Base-by-base conservation (phyloP, 345 rosid genomes). In the Euclidium syriacum region DNA sequence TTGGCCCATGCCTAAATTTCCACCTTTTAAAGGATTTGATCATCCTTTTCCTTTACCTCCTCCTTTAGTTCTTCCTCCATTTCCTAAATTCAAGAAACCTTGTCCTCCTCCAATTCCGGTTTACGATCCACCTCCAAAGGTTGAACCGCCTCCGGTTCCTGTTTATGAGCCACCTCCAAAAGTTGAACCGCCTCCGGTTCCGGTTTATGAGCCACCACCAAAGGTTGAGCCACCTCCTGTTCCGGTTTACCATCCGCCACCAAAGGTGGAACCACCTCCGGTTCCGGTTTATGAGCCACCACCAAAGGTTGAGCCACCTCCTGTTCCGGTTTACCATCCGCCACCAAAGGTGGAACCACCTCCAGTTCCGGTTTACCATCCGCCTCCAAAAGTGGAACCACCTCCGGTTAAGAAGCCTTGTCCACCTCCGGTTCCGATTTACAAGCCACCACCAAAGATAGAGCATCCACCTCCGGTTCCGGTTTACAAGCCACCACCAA, bases 1-100 rank as follows among this genome's bases (percentile, higher is more conserved):
- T 7, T 80, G 83, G 90, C 98, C 77, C 54, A 40, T 72, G 27
- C 73, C 77, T 7, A 72, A 69, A 33, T 46, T 51, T 3, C 74
- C 75, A 62, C 78, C 73, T 38, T 59, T 61, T 10, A 67, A 67
- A 39, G 64, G 73, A 7, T 73, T 73, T 64, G 61, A 59, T 3
- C 71, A 62, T 27, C 82, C 25, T 8, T 75, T 53, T 40, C 60
- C 74, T 60, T 51, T 68, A 26, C 71, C 62, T 17, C 77, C 69
- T 22, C 68, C 75, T 12, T 67, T 60, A 25, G 34, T 24, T 14
- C 44, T 60, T 44, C 71, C 79, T 49, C 85, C 85, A 0, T 52
- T 54, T 26, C 75, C 65, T 3, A 25, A 44, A 14, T 67, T 52
- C 58, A 58, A 59, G 54, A 72, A 54, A 46, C 77, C 70, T 16